Evolutionary conservation across 176 grass and related monocot species (phyloP), one percentile per base, ranked within the genome.

Genomic region (Dendrocalamus sinicus): DNA sequence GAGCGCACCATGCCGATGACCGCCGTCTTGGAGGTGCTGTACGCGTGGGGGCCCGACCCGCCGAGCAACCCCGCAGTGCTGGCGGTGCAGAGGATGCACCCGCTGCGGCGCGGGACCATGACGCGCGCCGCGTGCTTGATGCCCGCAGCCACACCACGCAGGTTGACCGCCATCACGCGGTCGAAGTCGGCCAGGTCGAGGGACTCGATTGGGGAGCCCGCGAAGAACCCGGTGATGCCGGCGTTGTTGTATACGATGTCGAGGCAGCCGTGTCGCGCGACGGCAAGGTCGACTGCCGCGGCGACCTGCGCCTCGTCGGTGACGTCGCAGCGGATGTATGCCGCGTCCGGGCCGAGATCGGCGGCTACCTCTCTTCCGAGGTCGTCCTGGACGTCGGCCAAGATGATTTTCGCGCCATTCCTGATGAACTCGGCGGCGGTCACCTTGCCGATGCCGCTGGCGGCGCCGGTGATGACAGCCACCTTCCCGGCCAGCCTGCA

Each of bases 161-260:
- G 6, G 79, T 81, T 81, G 13, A 81, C 20, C 9, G 35, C 79
- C 66, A 81, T 55, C 4, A 70, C 47, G 48, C 32, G 48, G 66
- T 81, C 79, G 79, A 70, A 81, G 50, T 81, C 28, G 8, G 35
- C 66, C 2, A 81, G 63, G 63, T 81, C 78, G 46, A 81, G 46
- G 7, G 63, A 9, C 1, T 4, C 19, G 30, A 78, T 14, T 13
- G 8, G 39, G 8, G 58, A 44, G 24, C 77, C 77, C 32, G 9
- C 43, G 48, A 4, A 1, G 57, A 0, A 59, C 7, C 81, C 84
- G 5, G 4, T 0, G 55, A 91, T 60, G 19, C 90, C 92, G 2
- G 90, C 95, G 76, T 94, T 94, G 84, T 89, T 97, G 83, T 78
- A 70, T n/a, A 94, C 37, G 50, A 97, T n/a, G 88, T 97, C 95